Percentiles rank a stretch among this genome's conserved stretches.
Evolutionary conservation across 768 basidiomycete genomes (phyloP).

Genomic region (Boletellus ananas): DNA sequence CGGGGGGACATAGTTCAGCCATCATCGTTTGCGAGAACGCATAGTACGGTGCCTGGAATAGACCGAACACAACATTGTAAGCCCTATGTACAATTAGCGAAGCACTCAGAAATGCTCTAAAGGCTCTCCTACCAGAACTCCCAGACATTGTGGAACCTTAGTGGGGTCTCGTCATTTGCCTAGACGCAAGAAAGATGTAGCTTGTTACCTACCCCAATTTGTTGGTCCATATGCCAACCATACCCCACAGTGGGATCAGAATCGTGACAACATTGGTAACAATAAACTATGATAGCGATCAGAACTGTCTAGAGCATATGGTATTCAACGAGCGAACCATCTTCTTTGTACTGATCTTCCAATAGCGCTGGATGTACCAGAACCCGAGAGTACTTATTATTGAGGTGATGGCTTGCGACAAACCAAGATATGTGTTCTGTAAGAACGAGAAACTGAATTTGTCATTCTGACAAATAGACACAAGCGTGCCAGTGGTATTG

Average conservation of each 20-base stretch:
- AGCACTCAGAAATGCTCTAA: not conserved
- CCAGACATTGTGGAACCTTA: constrained; percentile 75
- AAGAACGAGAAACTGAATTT: constrained; percentile 80
- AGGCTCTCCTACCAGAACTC: constrained; percentile 67
- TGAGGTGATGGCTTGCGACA: constrained; percentile 73
- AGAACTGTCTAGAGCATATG: not conserved
- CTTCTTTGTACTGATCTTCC: constrained; percentile 74
- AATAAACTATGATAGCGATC: constrained; percentile 48
- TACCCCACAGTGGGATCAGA: constrained; percentile 80
- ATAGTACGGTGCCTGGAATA: constrained; percentile 87
- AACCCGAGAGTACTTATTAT: constrained; percentile 70
- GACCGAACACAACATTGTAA: constrained; percentile 75
- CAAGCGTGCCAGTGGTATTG: constrained; percentile 74
- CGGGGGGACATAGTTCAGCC: constrained; percentile 84
- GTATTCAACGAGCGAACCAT: constrained; percentile 48
- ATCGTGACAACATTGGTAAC: constrained; percentile 75
- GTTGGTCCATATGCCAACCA: constrained; percentile 79
- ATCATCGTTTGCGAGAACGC: constrained; percentile 86
- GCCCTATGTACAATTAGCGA: constrained; percentile 41
- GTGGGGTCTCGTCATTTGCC: not conserved
- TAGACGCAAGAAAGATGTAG: not conserved
- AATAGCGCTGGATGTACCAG: constrained; percentile 80
- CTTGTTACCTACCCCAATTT: constrained; percentile 55
- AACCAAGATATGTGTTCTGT: constrained; percentile 73
- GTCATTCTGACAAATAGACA: constrained; percentile 76